Evolutionary conservation across 257 asterid genomes (phyloP).

Genomic region (Petunia secreta): DNA sequence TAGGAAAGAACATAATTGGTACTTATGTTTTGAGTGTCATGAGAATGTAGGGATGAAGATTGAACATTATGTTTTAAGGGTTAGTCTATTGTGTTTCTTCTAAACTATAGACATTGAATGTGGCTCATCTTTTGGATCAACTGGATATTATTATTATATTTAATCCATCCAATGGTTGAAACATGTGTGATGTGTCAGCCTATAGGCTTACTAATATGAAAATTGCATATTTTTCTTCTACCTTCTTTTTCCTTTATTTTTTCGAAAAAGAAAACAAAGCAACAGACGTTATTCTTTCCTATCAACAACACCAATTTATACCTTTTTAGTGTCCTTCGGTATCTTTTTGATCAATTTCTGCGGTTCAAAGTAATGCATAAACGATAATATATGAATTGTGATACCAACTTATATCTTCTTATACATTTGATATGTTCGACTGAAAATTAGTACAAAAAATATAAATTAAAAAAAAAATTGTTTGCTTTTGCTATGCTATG

Average conservation of each 20-base stretch:
- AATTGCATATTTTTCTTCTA: conserved; percentile 6
- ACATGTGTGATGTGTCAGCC: neutral
- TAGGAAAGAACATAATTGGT: neutral
- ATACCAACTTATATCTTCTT: too few species aligned
- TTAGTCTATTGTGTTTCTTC: neutral
- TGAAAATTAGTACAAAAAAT: too few species aligned
- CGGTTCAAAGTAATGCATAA: too few species aligned
- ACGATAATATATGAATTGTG: too few species aligned
- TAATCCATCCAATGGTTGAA: neutral
- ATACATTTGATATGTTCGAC: too few species aligned
- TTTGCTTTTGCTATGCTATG: too few species aligned
- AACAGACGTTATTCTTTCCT: neutral
- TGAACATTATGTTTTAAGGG: neutral
- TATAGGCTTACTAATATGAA: neutral
- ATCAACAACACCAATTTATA: neutral
- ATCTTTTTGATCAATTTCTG: too few species aligned
- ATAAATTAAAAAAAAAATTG: too few species aligned
- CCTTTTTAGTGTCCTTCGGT: too few species aligned
- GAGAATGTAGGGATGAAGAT: neutral
- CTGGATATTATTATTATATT: neutral
- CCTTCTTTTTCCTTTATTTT: neutral
- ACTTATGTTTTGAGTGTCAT: too few species aligned
- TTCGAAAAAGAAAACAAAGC: neutral
- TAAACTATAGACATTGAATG: neutral
- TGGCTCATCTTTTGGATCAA: conserved; percentile 14